These are phyloP conservation scores for Fabrea salina DNA, from an alignment of 169 alveolate genomes.

Conservation along the genomic window DNA sequence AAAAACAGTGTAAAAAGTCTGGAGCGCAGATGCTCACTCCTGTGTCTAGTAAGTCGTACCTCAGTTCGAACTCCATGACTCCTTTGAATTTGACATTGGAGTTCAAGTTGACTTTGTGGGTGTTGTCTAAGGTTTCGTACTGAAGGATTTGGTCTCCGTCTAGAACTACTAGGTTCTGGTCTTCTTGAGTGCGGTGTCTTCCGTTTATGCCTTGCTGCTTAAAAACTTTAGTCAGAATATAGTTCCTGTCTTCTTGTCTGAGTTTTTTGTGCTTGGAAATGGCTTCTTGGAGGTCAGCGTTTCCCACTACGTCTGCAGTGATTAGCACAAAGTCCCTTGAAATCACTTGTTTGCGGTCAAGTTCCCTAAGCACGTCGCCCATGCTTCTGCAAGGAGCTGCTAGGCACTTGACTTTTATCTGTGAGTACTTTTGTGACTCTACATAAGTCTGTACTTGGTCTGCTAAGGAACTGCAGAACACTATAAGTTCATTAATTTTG, in stretches of 20 bases:
- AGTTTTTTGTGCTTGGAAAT: constrained; percentile 2
- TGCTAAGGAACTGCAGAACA: constrained; percentile 33
- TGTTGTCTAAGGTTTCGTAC: background rate
- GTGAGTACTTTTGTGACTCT: constrained; percentile 5
- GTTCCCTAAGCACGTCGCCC: constrained; percentile 45
- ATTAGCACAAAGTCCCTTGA: constrained; percentile 41
- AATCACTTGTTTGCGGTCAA: constrained; percentile 35
- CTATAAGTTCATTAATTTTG: constrained; percentile 39
- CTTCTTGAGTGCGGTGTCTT: constrained; percentile 14
- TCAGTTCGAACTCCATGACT: constrained; percentile 29
- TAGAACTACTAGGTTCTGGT: background rate
- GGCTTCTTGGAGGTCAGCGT: constrained; percentile 19
- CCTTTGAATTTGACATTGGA: constrained; percentile 17
- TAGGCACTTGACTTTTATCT: constrained; percentile 18
- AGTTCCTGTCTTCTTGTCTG: background rate
- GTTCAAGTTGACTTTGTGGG: background rate
- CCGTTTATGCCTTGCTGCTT: background rate
- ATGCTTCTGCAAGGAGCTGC: constrained; percentile 25
- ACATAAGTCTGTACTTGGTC: constrained; percentile 36
- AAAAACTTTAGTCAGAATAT: constrained; percentile 1
- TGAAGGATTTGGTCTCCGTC: constrained; percentile 15
- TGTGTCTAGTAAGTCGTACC: constrained; percentile 43
- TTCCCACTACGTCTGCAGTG: constrained; percentile 20
- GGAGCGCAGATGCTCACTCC: constrained; percentile 41
- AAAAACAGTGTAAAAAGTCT: constrained; percentile 30